These are phyloP conservation scores for Larix sibirica DNA, from an alignment of 83 land plant genomes.

Conservation along the genomic window DNA sequence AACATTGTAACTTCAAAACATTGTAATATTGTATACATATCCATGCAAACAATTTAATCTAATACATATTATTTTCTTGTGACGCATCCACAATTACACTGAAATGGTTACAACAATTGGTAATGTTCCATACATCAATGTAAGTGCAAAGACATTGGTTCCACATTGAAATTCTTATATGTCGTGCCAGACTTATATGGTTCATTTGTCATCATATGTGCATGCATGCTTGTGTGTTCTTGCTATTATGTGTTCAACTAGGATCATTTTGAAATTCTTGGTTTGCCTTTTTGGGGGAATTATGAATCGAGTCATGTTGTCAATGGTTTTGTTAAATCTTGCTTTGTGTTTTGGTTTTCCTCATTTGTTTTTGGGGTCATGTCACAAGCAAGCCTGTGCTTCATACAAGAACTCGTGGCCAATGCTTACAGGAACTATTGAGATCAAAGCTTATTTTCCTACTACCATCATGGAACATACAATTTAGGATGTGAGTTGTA, in stretches of 20 bases:
- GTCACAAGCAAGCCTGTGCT: slow-evolving; percentile 78
- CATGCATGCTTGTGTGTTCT: slow-evolving; percentile 16
- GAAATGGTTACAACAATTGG: not conserved
- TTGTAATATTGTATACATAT: not conserved
- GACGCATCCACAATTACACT: not conserved
- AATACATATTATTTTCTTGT: not conserved
- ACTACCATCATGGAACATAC: no score
- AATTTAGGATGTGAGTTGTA: no score
- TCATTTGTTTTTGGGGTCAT: not conserved
- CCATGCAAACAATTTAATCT: not conserved
- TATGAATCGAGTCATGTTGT: not conserved
- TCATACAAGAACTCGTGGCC: no score
- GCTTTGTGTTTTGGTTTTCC: no score
- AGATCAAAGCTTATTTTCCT: no score
- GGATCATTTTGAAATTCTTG: no score
- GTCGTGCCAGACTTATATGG: slow-evolving; percentile 18
- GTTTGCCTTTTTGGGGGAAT: no score
- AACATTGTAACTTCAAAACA: not conserved
- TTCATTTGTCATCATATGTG: slow-evolving; percentile 46
- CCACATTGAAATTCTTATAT: not conserved
- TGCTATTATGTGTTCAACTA: no score
- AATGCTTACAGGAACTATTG: no score
- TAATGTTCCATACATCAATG: not conserved
- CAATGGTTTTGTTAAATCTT: not conserved
- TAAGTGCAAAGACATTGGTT: not conserved